Percentiles rank a stretch among this genome's conserved stretches.
Evolutionary conservation across 345 rosid genomes (phyloP).

Genomic region (Rhodamnia rubescens): DNA sequence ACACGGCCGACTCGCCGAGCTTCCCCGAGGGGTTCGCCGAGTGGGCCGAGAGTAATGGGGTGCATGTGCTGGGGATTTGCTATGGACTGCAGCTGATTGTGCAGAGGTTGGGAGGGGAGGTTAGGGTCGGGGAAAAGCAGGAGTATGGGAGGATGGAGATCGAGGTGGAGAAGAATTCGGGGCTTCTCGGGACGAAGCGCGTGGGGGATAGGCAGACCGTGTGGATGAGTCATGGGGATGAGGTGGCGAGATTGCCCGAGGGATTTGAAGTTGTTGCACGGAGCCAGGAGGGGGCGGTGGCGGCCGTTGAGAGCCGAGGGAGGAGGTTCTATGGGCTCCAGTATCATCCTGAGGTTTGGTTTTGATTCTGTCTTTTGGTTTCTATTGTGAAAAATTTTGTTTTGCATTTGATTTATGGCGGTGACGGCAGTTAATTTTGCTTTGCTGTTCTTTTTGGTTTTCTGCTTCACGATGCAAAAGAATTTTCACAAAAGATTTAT

Average conservation of each 20-base stretch:
- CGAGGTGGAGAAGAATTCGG: conserved; percentile 35
- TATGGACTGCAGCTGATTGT: conserved; percentile 85
- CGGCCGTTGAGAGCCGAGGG: conserved; percentile 53
- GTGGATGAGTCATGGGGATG: conserved; percentile 99
- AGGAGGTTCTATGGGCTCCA: conserved; percentile 81
- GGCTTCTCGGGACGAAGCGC: conserved; percentile 50
- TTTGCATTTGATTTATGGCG: neutral
- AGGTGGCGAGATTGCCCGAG: conserved; percentile 53
- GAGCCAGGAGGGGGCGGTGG: conserved; percentile 75
- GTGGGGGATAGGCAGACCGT: conserved; percentile 70
- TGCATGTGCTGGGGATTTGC: conserved; percentile 67
- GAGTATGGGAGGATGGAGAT: conserved; percentile 98
- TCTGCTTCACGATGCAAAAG: neutral
- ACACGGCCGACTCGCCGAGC: conserved; percentile 51
- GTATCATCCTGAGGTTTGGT: conserved; percentile 77
- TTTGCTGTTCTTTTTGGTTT: neutral
- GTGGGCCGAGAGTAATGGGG: conserved; percentile 55
- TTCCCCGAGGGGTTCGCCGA: conserved; percentile 65
- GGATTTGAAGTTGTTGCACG: conserved; percentile 71
- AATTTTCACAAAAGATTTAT: neutral
- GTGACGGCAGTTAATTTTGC: neutral
- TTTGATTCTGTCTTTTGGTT: neutral
- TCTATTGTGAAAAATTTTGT: neutral
- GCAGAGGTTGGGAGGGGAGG: conserved; percentile 74
- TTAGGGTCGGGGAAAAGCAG: conserved; percentile 63